Conservation (phyloP, 139 green algal genomes). For the Diplosphaera chodatii region DNA sequence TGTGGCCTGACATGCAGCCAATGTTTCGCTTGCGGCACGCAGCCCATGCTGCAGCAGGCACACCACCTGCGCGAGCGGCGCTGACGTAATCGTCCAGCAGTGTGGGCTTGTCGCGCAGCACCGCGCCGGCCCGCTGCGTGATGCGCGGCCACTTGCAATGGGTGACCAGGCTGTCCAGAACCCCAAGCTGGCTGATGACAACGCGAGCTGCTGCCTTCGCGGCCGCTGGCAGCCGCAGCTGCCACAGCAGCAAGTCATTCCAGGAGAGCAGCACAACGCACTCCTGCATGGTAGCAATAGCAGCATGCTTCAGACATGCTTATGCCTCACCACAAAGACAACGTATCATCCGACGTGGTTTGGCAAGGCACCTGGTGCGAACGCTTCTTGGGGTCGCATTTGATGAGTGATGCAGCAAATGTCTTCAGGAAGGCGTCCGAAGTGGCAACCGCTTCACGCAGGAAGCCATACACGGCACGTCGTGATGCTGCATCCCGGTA, state of each 20-base stretch:
- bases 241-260: conserved; percentile 31
- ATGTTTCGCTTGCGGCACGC: too few species aligned
- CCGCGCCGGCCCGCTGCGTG: too few species aligned
- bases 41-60: not conserved
- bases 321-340: not conserved
- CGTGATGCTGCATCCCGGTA: conserved; percentile 25
- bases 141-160: not conserved
- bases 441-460: conserved; percentile 14
- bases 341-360: not conserved
- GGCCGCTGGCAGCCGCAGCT: conserved; percentile 31
- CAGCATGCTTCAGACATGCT: too few species aligned
- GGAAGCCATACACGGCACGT: conserved; percentile 22
- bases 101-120: not conserved
- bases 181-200: not conserved
- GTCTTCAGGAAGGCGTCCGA: conserved; percentile 45
- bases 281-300: conserved; percentile 29
- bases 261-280: conserved; percentile 44
- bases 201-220: conserved; percentile 42
- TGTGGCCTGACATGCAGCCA: too few species aligned
- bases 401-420: conserved; percentile 41
- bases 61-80: not conserved
- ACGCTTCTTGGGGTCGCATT: conserved; percentile 18
- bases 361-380: conserved; percentile 11
- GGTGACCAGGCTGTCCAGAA: not conserved
- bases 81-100: not conserved